A percentile compares a stretch with the other conserved stretches of the same genome.
Evolutionary conservation across 345 rosid genomes (phyloP).

Genomic region (Populus pruinosa): DNA sequence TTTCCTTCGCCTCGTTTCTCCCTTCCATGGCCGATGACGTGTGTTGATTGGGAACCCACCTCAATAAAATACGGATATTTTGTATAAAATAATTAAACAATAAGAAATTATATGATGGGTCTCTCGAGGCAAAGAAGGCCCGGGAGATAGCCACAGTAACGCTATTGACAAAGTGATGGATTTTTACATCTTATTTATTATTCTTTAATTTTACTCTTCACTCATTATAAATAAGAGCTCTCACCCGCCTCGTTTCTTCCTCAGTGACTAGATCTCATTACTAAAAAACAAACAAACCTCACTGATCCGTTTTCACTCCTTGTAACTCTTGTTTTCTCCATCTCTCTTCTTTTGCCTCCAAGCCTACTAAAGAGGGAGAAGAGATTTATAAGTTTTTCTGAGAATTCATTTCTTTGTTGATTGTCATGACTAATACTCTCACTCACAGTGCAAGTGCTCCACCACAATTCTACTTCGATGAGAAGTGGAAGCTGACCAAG

Average conservation of each 20-base stretch:
- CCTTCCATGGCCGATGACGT: constrained; percentile 28
- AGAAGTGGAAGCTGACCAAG: constrained; percentile 33
- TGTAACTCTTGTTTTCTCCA: not conserved
- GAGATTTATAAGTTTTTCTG: not conserved
- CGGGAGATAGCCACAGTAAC: constrained; percentile 29
- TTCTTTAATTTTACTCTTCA: not conserved
- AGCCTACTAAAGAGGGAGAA: not conserved
- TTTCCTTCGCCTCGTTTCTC: constrained; percentile 4
- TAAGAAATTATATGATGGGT: constrained; percentile 37
- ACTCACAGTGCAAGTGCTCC: constrained; percentile 23
- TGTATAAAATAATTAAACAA: not conserved
- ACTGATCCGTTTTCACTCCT: constrained; percentile 17
- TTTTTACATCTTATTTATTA: no score
- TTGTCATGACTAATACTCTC: not conserved
- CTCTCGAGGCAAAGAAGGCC: constrained; percentile 48
- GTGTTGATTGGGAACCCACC: constrained; percentile 32
- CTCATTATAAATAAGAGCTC: constrained; percentile 47
- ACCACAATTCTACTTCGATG: constrained; percentile 19
- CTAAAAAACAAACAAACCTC: constrained; percentile 1
- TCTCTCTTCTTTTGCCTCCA: not conserved
- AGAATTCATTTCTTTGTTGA: not conserved
- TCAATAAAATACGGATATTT: not conserved
- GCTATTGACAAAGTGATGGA: no score
- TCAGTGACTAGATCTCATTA: constrained; percentile 14
- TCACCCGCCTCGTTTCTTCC: constrained; percentile 11